These are phyloP conservation scores for Trichaptum fuscoviolaceum DNA, from an alignment of 768 basidiomycete species.

Conservation along the genomic window DNA sequence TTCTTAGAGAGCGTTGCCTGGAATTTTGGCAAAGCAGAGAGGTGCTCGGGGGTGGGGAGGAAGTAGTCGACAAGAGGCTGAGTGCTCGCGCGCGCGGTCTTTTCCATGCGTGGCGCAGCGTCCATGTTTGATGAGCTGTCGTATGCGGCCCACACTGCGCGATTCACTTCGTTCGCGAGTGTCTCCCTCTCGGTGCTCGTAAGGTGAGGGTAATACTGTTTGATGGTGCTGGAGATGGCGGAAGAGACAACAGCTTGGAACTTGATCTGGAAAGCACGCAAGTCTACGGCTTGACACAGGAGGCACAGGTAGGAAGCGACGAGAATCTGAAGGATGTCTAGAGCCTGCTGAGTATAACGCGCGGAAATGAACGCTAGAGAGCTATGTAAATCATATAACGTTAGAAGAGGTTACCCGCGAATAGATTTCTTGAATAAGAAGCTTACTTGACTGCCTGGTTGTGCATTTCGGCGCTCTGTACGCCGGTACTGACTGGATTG, in stretches of 20 bases:
- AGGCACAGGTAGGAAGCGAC: slow-evolving; percentile 73
- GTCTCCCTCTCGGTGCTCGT: slow-evolving; percentile 26
- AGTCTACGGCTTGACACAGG: slow-evolving; percentile 81
- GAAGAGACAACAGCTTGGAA: slow-evolving; percentile 45
- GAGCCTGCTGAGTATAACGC: slow-evolving; percentile 70
- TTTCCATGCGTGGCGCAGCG: slow-evolving; percentile 59
- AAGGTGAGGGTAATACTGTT: slow-evolving; percentile 37
- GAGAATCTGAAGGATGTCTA: slow-evolving; percentile 73
- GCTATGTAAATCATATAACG: slow-evolving; percentile 32
- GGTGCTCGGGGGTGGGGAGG: slow-evolving; percentile 20
- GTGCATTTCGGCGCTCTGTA: slow-evolving; percentile 88
- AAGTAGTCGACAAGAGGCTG: slow-evolving; percentile 62
- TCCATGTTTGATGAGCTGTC: slow-evolving; percentile 73
- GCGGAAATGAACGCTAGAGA: slow-evolving; percentile 82
- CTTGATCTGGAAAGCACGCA: slow-evolving; percentile 69
- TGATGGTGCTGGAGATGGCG: slow-evolving; percentile 48
- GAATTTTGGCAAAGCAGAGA: slow-evolving; percentile 22
- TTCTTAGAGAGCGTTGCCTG: slow-evolving; percentile 15
- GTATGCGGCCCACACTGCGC: slow-evolving; percentile 45
- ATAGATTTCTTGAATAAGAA: not conserved
- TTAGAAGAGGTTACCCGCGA: slow-evolving; percentile 4
- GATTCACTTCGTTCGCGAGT: slow-evolving; percentile 34
- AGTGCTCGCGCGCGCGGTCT: slow-evolving; percentile 58
- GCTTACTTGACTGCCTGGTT: slow-evolving; percentile 88
- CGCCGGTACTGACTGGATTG: slow-evolving; percentile 78